Base-by-base conservation (phyloP, 176 grass and related monocot genomes). In the Poa pratensis region DNA sequence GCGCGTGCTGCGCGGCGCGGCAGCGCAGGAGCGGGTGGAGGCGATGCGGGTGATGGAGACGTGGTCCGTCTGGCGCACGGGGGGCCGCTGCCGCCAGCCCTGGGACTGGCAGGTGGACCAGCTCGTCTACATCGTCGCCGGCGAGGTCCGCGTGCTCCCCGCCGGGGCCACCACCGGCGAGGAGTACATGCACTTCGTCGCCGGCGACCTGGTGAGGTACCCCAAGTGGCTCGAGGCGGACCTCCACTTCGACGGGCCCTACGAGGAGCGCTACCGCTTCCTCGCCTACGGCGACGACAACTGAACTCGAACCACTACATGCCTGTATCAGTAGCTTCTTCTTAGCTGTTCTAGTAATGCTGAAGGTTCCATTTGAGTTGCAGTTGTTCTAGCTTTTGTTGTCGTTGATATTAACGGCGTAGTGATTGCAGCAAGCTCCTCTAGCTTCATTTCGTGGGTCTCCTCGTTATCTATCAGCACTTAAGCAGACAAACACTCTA, bases 81-180 rank as follows among this genome's bases (percentile, higher is more conserved):
- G 91, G 2, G 96, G 91, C 15, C 87, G 89, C 32, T 98, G 95
- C 87, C 51, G 63, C 24, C 35, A 93, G 59, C 87, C 93, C 7
- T 98, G 95, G 95, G 90, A 98, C 87, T 98, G 95, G 95, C 93
- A 98, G 87, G 95, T 95, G 40, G 95, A 98, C 83, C 93, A 98
- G 91, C 91, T 86, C 27, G 95, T 98, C 28, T 98, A 92, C 82
- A 75, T 98, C 63, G 85, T 98, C 60, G 88, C 89, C 87, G 95
- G 95, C 24, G 95, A 98, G 85, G 95, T 98, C 28, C 78, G 88
- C 37, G 95, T 98, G 13, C 85, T 98, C 40, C 95, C 93, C 23
- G 76, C 87, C 58, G 93, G 93, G 52, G 89, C 91, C 83, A 91
- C 83, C 70, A 86, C 91, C 67, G 93, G 95, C 72, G 91, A 93